phyloP scores from a whole-genome alignment of 176 grass and related monocot genomes.

The Phyllostachys edulis region DNA sequence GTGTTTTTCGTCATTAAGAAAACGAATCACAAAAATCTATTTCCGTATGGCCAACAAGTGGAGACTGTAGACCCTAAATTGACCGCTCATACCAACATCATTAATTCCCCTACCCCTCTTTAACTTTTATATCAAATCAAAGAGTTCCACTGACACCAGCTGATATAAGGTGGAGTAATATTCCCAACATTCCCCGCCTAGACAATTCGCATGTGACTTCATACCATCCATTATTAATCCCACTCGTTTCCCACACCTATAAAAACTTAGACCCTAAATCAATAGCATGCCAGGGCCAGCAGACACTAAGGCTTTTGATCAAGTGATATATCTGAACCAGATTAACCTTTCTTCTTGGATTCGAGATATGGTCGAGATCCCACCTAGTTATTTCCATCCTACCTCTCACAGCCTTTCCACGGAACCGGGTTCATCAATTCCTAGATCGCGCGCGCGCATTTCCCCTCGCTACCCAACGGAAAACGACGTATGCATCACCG shows the following conservation, averaged over 20 bases:
- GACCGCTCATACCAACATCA: slow-evolving; percentile 10
- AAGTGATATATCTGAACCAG: not conserved
- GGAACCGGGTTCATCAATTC: slow-evolving; percentile 31
- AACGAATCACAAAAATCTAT: not conserved
- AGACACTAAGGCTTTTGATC: not conserved
- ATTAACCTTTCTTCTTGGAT: slow-evolving; percentile 12
- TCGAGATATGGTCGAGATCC: slow-evolving; percentile 38
- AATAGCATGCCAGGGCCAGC: not conserved
- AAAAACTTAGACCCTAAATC: not conserved
- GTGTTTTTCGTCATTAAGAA: not conserved
- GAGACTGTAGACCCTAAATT: slow-evolving; percentile 22
- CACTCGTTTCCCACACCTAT: not conserved
- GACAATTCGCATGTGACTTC: slow-evolving; percentile 21
- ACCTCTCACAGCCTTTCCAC: not conserved
- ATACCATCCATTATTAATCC: slow-evolving; percentile 27
- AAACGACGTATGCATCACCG: slow-evolving; percentile 33
- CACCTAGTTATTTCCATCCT: not conserved
- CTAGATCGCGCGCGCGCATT: not conserved
- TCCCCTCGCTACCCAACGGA: not conserved
- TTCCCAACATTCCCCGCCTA: slow-evolving; percentile 40
- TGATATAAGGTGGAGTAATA: slow-evolving; percentile 28
- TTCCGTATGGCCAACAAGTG: not conserved
- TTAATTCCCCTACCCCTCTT: not conserved
- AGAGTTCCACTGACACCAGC: slow-evolving; percentile 15
- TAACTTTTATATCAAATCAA: slow-evolving; percentile 39